Base-by-base conservation (phyloP, 2,329 filamentous ascomycete genomes). In the Talaromyces sp. region DNA sequence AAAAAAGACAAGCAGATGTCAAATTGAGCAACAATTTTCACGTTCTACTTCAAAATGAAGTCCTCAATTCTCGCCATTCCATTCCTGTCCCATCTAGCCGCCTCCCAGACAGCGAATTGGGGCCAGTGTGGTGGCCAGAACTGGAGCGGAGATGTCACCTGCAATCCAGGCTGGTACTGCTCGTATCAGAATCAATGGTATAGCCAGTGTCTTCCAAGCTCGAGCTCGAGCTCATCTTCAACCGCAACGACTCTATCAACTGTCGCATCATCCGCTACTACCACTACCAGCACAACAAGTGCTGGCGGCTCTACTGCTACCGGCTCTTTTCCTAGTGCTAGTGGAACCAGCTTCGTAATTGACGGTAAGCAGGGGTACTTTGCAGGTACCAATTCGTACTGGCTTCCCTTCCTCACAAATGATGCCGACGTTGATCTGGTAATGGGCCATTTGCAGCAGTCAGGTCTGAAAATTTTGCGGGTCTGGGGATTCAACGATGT, bases 401-500 rank as follows among this genome's bases (percentile, higher is more conserved):
- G 82, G 83, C 79, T 85, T 33, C 76, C 77, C 0, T 84, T 84
- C 71, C 72, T 84, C 22, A 82, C 76, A n/a, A 79, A 81, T 65
- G 74, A 84, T 62, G 74, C 73, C 43, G 83, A 85, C 70, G 79
- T 85, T 10, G 81, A 85, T 63, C 70, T 74, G 2, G 70, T 81
- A 69, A 71, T 76, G 75, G 54, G 70, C 61, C 68, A 74, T 57
- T 62, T 74, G 47, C 62, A 66, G 24, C 70, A 75, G 47, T 73
- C 83, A 14, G 79, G 80, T 0, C 76, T 83, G 56, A 84, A 82
- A 64, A 80, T 85, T 60, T 72, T 84, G 5, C 78, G 84, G 1
- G 77, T 84, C 49, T 86, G 83, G 84, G 84, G 81, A 0, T 86
- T 86, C 73, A 83, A 84, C 65, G 80, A 82, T 50, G 84, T 81